phyloP scores from a whole-genome alignment of 345 rosid genomes.

The Jatropha curcas region DNA sequence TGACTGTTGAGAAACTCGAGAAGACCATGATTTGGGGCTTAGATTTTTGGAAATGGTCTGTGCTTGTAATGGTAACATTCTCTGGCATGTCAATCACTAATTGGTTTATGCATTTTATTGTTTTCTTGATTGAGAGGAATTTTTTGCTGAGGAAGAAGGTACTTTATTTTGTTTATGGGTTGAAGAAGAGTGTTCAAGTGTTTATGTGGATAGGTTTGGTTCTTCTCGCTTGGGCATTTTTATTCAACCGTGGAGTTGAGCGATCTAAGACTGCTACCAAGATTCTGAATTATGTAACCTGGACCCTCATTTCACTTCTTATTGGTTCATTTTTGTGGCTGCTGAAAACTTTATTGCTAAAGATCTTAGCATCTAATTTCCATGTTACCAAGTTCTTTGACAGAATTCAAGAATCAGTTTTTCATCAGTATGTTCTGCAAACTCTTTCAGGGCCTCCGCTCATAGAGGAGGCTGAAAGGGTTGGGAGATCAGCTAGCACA shows the following conservation, averaged over 20 bases:
- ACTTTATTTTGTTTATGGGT: conserved; percentile 89
- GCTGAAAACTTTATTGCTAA: conserved; percentile 64
- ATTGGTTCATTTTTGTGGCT: conserved; percentile 67
- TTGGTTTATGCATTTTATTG: conserved; percentile 72
- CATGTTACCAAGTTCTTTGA: conserved; percentile 81
- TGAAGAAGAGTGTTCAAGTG: conserved; percentile 80
- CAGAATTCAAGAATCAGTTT: conserved; percentile 84
- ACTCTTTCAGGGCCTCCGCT: conserved; percentile 78
- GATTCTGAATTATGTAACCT: conserved; percentile 49
- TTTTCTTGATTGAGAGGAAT: conserved; percentile 76
- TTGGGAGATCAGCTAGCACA: conserved; percentile 45
- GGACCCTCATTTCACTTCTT: conserved; percentile 63
- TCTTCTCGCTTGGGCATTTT: conserved; percentile 62
- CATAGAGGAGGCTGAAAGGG: conserved; percentile 61
- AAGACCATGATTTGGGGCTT: conserved; percentile 50
- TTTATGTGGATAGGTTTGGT: conserved; percentile 69
- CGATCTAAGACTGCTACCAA: conserved; percentile 42
- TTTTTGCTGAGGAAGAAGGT: conserved; percentile 73
- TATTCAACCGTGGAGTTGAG: conserved; percentile 50
- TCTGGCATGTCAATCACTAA: conserved; percentile 71
- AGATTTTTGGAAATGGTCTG: conserved; percentile 80
- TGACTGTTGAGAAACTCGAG: conserved; percentile 41
- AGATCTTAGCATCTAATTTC: conserved; percentile 80
- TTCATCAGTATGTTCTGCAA: conserved; percentile 75
- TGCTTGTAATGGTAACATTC: conserved; percentile 69